Evolutionary conservation across 2,329 filamentous ascomycete species (phyloP).

Genomic region (Davidsoniella eucalypti): DNA sequence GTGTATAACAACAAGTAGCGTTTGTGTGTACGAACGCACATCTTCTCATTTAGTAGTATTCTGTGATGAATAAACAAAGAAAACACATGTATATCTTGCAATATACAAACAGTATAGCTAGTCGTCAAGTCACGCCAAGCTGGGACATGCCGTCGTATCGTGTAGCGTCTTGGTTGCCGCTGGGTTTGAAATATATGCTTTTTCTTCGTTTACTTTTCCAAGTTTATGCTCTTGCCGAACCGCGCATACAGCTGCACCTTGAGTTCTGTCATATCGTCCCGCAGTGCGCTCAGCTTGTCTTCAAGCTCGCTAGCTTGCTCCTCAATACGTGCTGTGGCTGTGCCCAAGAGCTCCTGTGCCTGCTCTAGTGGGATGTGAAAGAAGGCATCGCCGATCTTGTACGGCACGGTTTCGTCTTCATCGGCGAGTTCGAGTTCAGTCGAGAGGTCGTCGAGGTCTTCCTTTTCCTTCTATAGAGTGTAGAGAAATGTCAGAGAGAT

Average conservation of each 20-base stretch:
- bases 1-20: too few species aligned
- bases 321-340: constrained; percentile 57
- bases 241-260: constrained; percentile 89
- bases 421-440: constrained; percentile 87
- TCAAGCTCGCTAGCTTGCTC: constrained; percentile 60
- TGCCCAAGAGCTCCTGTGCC: constrained; percentile 68
- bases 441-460: constrained; percentile 86
- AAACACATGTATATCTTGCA: too few species aligned
- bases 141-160: too few species aligned
- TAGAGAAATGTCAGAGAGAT: background rate
- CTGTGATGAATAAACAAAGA: too few species aligned
- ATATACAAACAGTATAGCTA: too few species aligned
- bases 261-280: constrained; percentile 74
- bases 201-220: constrained; percentile 36
- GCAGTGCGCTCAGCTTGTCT: constrained; percentile 55
- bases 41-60: too few species aligned
- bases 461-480: constrained; percentile 73
- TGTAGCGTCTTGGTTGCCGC: too few species aligned
- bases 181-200: too few species aligned
- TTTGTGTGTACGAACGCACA: too few species aligned
- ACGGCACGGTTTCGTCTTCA: constrained; percentile 89
- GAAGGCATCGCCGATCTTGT: constrained; percentile 94
- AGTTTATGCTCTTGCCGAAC: constrained; percentile 92
- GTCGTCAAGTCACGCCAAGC: too few species aligned
- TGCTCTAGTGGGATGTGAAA: constrained; percentile 70